Evolutionary conservation across 805 yeast genomes (phyloP), one percentile per base, ranked within the genome.

Genomic region (Starmera quercuum): DNA sequence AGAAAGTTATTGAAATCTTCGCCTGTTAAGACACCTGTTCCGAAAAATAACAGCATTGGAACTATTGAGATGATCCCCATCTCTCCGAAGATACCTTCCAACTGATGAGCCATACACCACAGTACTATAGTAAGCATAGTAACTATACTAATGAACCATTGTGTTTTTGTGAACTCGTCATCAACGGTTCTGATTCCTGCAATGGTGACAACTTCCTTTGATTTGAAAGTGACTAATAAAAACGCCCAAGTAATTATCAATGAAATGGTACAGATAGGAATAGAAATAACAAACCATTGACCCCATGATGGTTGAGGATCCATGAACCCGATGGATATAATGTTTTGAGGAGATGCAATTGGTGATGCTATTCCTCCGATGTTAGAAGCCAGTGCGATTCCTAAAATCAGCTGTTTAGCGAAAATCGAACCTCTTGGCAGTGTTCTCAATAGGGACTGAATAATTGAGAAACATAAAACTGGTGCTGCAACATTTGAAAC

Each of bases 321-420:
- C 97, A 90, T 90, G 45, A 80, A 65, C 36, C 85, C 88, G 32
- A 90, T 68, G 2, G 96, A 95, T 47, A 90, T 78, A 41, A 90
- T 84, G 56, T 90, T 90, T 54, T 90, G 98, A 2, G 98, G 98
- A 3, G 96, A 85, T 1, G 97, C 88, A 51, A 90, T 90, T 7
- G 98, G 98, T 4, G 95, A 85, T 0, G 95, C 82, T 95, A 88
- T 90, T 44, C 98, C 98, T 16, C 95, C 97, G 31, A 90, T 66
- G 53, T 90, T 86, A 7, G 95, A 82, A 2, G 97, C 94, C 36
- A 90, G 63, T 0, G 97, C 97, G 45, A 90, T 83, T 29, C 97
- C 97, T 30, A 90, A 61, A 32, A 90, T 82, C 46, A 90, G 66
- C 2, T 95, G 86, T 52, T 84, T 81, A 7, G 84, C 83, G 48